Evolutionary conservation across 805 yeast genomes (phyloP).

Genomic region (Candida michaelii): DNA sequence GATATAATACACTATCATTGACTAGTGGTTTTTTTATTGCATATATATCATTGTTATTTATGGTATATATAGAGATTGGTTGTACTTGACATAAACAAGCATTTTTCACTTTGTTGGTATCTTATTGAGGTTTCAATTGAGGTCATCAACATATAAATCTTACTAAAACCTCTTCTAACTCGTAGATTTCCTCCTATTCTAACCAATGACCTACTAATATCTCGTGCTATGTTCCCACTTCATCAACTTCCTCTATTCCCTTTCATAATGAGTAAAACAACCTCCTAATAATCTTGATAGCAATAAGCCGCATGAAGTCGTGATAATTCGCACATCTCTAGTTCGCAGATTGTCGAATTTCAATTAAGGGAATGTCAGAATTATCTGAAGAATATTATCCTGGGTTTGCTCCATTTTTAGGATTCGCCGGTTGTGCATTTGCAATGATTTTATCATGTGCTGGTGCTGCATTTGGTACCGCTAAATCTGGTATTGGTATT

Average conservation of each 20-base stretch:
- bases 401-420: constrained; percentile 93
- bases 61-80: too few relatives aligned
- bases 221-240: too few relatives aligned
- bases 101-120: too few relatives aligned
- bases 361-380: constrained; percentile 5
- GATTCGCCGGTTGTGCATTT: constrained; percentile 95
- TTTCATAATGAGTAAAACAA: too few relatives aligned
- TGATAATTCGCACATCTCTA: not conserved
- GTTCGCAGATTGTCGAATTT: not conserved
- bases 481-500: constrained; percentile 97
- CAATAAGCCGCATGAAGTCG: not conserved
- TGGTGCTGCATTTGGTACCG: constrained; percentile 99
- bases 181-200: not conserved
- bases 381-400: constrained; percentile 68
- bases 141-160: too few relatives aligned
- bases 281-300: too few relatives aligned
- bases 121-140: too few relatives aligned
- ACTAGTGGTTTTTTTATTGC: too few relatives aligned
- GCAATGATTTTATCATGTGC: constrained; percentile 89
- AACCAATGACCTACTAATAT: too few relatives aligned
- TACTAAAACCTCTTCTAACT: too few relatives aligned
- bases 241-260: not conserved
- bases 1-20: not conserved
- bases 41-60: too few relatives aligned
- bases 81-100: too few relatives aligned